Percentiles rank a stretch among this genome's conserved stretches.
phyloP scores from a whole-genome alignment of 2,329 filamentous ascomycete genomes.

The Ophiostoma tasmaniense region DNA sequence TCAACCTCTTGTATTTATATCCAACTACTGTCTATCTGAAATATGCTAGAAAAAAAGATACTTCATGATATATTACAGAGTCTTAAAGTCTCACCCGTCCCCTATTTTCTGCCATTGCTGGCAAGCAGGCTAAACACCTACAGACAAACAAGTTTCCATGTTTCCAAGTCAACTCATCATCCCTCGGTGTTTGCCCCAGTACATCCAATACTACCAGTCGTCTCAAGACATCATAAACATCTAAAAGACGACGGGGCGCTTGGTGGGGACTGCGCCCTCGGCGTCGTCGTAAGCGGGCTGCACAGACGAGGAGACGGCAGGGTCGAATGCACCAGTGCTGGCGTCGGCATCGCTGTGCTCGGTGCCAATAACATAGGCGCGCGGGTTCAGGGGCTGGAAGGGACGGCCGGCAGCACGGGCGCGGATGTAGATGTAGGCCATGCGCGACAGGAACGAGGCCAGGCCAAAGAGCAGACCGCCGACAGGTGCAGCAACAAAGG shows the following conservation, averaged over 20 bases:
- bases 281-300: not conserved
- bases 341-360: slow-evolving; percentile 7
- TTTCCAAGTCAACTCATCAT: not conserved
- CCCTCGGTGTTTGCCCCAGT: not conserved
- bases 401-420: slow-evolving; percentile 50
- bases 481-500: slow-evolving; percentile 70
- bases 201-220: not conserved
- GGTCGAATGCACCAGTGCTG: not conserved
- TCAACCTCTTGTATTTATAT: too few relatives aligned
- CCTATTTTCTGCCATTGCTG: not conserved
- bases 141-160: not conserved
- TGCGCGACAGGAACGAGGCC: slow-evolving; percentile 50
- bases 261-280: not conserved
- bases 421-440: slow-evolving; percentile 48
- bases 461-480: slow-evolving; percentile 66
- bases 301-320: not conserved
- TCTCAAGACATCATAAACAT: not conserved
- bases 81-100: not conserved
- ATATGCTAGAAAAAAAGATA: too few relatives aligned
- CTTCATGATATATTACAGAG: not conserved
- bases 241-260: slow-evolving; percentile 2
- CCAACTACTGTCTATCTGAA: too few relatives aligned
- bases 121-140: not conserved
- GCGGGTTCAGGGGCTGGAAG: slow-evolving; percentile 57
- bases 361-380: slow-evolving; percentile 7